These are phyloP conservation scores for Trametes hirsuta DNA, from an alignment of 1,284 basidiomycete species.

Conservation along the genomic window DNA sequence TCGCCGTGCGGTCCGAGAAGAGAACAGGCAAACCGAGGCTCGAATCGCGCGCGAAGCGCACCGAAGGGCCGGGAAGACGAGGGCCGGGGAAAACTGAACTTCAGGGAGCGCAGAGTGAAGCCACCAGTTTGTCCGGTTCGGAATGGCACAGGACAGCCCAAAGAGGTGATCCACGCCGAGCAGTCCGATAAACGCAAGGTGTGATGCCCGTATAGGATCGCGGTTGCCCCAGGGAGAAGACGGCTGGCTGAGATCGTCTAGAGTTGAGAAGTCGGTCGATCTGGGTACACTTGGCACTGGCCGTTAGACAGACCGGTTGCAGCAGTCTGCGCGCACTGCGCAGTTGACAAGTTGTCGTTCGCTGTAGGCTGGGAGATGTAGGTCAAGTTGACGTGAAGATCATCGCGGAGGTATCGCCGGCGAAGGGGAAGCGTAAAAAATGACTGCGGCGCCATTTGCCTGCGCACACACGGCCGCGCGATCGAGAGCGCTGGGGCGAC, in stretches of 20 bases:
- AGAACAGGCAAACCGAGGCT: not conserved
- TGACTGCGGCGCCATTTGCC: not conserved
- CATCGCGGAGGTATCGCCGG: conserved; percentile 2
- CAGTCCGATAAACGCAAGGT: conserved; percentile 12
- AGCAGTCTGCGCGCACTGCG: too few relatives aligned
- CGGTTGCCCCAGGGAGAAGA: not conserved
- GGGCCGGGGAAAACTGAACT: not conserved
- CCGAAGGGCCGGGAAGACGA: not conserved
- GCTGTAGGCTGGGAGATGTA: not conserved
- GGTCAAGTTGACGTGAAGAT: conserved; percentile 13
- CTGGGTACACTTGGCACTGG: not conserved
- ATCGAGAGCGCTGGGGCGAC: not conserved
- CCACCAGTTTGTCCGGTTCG: not conserved
- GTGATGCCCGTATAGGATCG: not conserved
- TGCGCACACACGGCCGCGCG: not conserved
- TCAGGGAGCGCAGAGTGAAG: not conserved
- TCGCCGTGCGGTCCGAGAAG: not conserved
- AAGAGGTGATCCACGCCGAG: not conserved
- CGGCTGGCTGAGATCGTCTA: not conserved
- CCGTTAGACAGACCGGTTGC: not conserved
- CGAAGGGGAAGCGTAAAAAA: not conserved
- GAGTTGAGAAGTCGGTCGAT: not conserved
- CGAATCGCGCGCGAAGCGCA: not conserved
- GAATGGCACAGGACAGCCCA: not conserved
- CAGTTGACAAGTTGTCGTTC: not conserved